phyloP scores from a whole-genome alignment of 2,329 filamentous ascomycete genomes.

The Xylariaceae sp. region DNA sequence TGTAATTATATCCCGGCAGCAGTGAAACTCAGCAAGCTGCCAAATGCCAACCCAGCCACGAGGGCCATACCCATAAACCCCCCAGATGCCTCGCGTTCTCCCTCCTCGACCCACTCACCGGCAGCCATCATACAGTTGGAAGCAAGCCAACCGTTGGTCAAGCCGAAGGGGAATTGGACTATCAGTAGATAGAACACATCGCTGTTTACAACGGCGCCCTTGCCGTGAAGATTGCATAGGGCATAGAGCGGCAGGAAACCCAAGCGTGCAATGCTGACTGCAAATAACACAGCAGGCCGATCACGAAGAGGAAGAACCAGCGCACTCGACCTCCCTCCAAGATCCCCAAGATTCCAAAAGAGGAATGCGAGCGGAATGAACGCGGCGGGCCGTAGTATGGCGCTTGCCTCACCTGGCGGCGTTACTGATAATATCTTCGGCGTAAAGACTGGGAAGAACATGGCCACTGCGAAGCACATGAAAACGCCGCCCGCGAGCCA shows the following conservation, averaged over 20 bases:
- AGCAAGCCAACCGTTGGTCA: constrained; percentile 85
- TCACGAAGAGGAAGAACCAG: constrained; percentile 56
- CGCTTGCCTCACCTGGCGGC: constrained; percentile 45
- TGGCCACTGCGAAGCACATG: constrained; percentile 79
- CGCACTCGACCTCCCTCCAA: constrained; percentile 74
- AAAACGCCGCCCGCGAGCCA: constrained; percentile 79
- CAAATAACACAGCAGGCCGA: constrained; percentile 68
- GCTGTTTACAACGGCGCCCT: constrained; percentile 73
- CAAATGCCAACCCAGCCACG: constrained; percentile 78
- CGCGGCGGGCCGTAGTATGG: constrained; percentile 69
- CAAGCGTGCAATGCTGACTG: constrained; percentile 65
- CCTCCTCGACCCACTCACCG: constrained; percentile 75
- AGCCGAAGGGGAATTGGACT: constrained; percentile 81
- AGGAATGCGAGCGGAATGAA: constrained; percentile 93
- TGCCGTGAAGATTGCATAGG: constrained; percentile 83
- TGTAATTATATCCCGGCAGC: constrained; percentile 54
- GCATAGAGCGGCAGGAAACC: constrained; percentile 83
- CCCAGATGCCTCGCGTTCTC: constrained; percentile 85
- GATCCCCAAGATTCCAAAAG: constrained; percentile 90
- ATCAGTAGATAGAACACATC: constrained; percentile 86
- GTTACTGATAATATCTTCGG: constrained; percentile 60
- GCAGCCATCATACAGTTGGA: constrained; percentile 92
- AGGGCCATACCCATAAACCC: constrained; percentile 93
- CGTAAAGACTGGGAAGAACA: constrained; percentile 96
- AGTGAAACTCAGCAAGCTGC: constrained; percentile 88